Evolutionary conservation across 2,329 filamentous ascomycete genomes (phyloP).

Genomic region (Aspergillus pseudonomiae): DNA sequence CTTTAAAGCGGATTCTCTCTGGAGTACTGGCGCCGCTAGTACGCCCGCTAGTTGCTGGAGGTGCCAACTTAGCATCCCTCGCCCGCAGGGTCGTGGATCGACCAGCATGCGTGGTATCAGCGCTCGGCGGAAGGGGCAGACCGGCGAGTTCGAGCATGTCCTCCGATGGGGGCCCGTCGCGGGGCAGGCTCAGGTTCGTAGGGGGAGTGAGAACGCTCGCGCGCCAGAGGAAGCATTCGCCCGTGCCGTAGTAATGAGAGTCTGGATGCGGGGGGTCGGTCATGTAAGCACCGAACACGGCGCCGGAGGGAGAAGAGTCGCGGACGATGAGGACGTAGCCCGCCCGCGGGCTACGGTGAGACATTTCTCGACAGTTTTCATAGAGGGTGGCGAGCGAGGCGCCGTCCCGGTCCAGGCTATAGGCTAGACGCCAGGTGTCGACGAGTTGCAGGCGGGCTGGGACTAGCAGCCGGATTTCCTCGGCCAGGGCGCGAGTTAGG

Average conservation of each 20-base stretch:
- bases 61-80: slow-evolving; percentile 31
- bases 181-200: slow-evolving; percentile 13
- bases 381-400: slow-evolving; percentile 87
- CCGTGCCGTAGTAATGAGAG: slow-evolving; percentile 89
- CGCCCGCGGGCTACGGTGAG: slow-evolving; percentile 67
- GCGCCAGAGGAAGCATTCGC: slow-evolving; percentile 93
- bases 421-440: slow-evolving; percentile 83
- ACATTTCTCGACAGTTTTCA: slow-evolving; percentile 70
- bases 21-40: slow-evolving; percentile 59
- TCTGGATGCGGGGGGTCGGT: slow-evolving; percentile 82
- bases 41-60: slow-evolving; percentile 9
- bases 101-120: slow-evolving; percentile 63
- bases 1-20: slow-evolving; percentile 89
- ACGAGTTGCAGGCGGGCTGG: slow-evolving; percentile 84
- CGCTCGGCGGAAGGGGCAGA: slow-evolving; percentile 70
- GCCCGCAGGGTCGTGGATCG: slow-evolving; percentile 62
- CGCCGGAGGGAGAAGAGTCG: slow-evolving; percentile 59
- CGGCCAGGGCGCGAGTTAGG: slow-evolving; percentile 73
- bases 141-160: slow-evolving; percentile 54
- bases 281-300: slow-evolving; percentile 88
- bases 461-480: slow-evolving; percentile 88
- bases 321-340: slow-evolving; percentile 88
- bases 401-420: slow-evolving; percentile 90
- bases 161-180: slow-evolving; percentile 29
- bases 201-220: slow-evolving; percentile 63